phyloP scores from a whole-genome alignment of 1,284 basidiomycete species.

The Mycosarcoma mackinlayi region DNA sequence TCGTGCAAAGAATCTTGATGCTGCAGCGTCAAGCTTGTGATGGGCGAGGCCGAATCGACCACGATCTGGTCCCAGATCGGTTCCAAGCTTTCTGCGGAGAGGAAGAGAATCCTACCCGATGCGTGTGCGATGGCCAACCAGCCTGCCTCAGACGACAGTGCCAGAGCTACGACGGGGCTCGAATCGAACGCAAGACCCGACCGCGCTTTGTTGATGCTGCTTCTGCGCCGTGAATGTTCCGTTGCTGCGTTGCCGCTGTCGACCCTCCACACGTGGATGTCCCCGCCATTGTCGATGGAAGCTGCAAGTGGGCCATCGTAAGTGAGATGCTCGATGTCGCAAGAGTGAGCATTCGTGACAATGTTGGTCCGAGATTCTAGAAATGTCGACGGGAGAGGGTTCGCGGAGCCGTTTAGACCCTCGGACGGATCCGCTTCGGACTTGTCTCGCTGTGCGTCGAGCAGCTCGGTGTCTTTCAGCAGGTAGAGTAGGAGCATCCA shows the following conservation, averaged over 20 bases:
- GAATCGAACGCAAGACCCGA: constrained; percentile 1
- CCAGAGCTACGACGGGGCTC: constrained; percentile 37
- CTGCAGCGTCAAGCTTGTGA: constrained; percentile 31
- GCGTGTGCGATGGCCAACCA: constrained; percentile 76
- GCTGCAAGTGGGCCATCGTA: constrained; percentile 78
- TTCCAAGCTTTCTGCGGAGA: constrained; percentile 24
- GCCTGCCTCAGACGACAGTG: constrained; percentile 39
- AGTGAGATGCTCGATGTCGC: constrained; percentile 84
- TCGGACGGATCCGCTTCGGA: constrained; percentile 56
- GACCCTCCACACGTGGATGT: constrained; percentile 36
- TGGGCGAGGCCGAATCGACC: constrained; percentile 3
- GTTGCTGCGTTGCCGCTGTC: background rate
- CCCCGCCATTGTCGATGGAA: constrained; percentile 78
- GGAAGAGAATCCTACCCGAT: constrained; percentile 76
- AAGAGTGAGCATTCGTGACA: constrained; percentile 79
- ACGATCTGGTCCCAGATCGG: constrained; percentile 24
- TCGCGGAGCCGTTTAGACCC: constrained; percentile 55
- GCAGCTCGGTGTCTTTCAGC: constrained; percentile 87
- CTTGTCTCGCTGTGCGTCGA: constrained; percentile 80
- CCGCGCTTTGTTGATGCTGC: constrained; percentile 15
- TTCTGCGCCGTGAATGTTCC: constrained; percentile 7
- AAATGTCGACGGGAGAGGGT: constrained; percentile 27
- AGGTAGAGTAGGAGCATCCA: constrained; percentile 87
- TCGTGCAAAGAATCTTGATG: constrained; percentile 31
- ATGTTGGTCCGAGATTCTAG: constrained; percentile 75